Evolutionary conservation across 1,139 yeast genomes (phyloP).

Genomic region (Yamadazyma jaroonii): DNA sequence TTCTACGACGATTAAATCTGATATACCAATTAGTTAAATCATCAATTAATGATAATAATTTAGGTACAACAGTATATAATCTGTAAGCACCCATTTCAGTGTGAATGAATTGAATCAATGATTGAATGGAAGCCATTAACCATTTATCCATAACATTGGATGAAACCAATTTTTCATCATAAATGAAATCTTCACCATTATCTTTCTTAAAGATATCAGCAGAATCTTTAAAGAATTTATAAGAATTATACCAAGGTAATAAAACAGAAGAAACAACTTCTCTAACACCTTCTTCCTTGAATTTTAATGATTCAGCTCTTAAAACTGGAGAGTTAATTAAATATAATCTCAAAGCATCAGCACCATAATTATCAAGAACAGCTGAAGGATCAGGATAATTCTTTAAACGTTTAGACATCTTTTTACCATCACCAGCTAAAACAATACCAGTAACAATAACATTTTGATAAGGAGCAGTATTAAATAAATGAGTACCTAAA

Average conservation of each 20-base stretch:
- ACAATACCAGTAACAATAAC: conserved; percentile 97
- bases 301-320: conserved; percentile 93
- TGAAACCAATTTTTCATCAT: conserved; percentile 61
- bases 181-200: conserved; percentile 67
- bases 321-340: conserved; percentile 96
- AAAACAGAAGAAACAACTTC: conserved; percentile 95
- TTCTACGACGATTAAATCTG: conserved; percentile 95
- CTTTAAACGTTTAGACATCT: conserved; percentile 97
- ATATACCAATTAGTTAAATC: conserved; percentile 98
- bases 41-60: conserved; percentile 81
- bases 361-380: conserved; percentile 86
- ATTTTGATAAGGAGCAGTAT: conserved; percentile 89
- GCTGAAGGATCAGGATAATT: conserved; percentile 94
- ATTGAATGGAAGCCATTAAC: conserved; percentile 93
- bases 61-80: conserved; percentile 94
- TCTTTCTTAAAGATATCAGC: conserved; percentile 80
- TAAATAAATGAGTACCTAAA: conserved; percentile 91
- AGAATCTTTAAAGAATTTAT: conserved; percentile 93
- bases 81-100: conserved; percentile 87
- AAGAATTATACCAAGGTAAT: conserved; percentile 98
- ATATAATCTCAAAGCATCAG: conserved; percentile 94
- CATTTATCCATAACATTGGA: conserved; percentile 96
- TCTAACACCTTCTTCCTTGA: conserved; percentile 97
- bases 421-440: conserved; percentile 96
- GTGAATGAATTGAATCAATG: conserved; percentile 82